Evolutionary conservation across 2,329 filamentous ascomycete species (phyloP).

Genomic region (Beauveria medogensis): DNA sequence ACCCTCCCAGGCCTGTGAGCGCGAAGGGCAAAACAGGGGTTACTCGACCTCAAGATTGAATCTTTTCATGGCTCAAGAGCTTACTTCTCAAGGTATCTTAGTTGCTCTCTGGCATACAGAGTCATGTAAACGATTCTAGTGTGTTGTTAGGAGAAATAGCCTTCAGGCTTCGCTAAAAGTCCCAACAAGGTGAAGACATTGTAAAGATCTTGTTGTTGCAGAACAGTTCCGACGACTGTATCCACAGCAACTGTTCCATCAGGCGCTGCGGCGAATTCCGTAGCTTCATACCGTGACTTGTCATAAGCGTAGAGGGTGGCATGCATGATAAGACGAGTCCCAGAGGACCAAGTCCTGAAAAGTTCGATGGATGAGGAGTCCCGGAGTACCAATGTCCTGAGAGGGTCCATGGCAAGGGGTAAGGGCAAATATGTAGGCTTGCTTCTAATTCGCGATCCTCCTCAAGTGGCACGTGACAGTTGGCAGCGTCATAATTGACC

Average conservation of each 20-base stretch:
- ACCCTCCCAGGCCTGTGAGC: not conserved
- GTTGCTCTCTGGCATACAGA: too few relatives aligned
- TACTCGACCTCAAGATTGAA: not conserved
- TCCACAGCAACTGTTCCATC: conserved; percentile 3
- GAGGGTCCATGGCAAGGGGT: not conserved
- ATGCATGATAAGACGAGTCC: not conserved
- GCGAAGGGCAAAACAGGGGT: not conserved
- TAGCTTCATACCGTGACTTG: not conserved
- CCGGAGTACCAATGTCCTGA: not conserved
- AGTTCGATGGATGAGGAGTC: not conserved
- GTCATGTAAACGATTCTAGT: not conserved
- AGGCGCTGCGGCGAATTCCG: not conserved
- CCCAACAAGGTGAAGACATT: not conserved
- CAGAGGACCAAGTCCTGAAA: not conserved
- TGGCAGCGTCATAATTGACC: not conserved
- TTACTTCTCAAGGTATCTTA: not conserved
- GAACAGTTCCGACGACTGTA: not conserved
- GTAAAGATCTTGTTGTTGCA: not conserved
- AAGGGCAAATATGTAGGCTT: not conserved
- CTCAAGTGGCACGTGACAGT: not conserved
- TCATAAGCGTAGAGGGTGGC: not conserved
- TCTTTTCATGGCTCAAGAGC: not conserved
- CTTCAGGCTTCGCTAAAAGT: not conserved
- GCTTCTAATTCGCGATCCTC: not conserved
- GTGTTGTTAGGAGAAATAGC: not conserved